Percentiles rank a stretch among this genome's conserved stretches.
These are phyloP conservation scores for Diversispora eburnea DNA, from an alignment of 192 early-diverging fungal genomes.

Conservation along the genomic window DNA sequence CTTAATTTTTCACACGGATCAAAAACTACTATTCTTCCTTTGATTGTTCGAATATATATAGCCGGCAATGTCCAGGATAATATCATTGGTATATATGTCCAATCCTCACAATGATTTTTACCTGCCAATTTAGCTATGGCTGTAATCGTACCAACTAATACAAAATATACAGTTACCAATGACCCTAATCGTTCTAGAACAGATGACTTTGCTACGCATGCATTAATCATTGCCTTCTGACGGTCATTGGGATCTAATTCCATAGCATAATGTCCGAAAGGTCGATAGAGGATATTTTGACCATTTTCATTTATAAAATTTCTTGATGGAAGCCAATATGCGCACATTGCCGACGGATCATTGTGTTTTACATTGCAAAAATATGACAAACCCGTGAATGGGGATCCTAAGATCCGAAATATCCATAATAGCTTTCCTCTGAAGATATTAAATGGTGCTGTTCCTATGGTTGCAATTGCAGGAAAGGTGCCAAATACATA, in stretches of 20 bases:
- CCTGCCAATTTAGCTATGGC: background rate
- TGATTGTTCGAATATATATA: background rate
- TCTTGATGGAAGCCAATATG: background rate
- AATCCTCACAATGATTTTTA: background rate
- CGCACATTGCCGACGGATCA: background rate
- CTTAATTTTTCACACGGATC: background rate
- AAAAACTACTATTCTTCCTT: background rate
- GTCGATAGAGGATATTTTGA: background rate
- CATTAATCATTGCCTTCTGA: background rate
- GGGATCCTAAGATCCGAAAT: background rate
- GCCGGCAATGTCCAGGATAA: background rate
- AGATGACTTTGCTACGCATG: slow-evolving; percentile 6
- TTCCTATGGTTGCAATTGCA: background rate
- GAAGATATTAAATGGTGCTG: background rate
- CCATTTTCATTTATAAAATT: background rate
- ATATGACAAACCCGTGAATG: background rate
- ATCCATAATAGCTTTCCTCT: background rate
- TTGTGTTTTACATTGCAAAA: background rate
- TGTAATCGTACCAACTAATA: background rate
- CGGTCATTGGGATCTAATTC: background rate
- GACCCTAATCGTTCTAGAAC: slow-evolving; percentile 1
- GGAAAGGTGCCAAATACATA: background rate
- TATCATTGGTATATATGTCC: slow-evolving; percentile 10
- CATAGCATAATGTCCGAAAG: background rate
- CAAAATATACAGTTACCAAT: slow-evolving; percentile 6